Percentiles rank a stretch among this genome's conserved stretches.
Conservation (phyloP, 805 yeast genomes). For the Komagataella phaffii region DNA sequence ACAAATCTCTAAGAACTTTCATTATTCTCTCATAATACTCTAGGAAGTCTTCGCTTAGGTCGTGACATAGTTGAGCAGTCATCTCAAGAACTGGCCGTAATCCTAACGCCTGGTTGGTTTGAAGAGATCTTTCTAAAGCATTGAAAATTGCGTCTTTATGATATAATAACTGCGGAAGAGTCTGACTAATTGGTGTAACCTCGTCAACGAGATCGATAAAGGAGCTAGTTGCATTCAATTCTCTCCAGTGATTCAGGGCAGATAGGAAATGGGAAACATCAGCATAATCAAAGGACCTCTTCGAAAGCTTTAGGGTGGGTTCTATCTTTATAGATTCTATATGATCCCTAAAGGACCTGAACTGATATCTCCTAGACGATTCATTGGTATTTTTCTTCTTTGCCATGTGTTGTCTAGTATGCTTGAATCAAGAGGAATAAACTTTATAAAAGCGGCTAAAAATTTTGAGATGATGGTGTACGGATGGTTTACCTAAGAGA, state of each 20-base stretch:
- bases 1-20: conserved; percentile 31
- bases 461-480: background rate
- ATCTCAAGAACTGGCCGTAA: conserved; percentile 74
- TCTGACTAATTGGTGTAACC: conserved; percentile 41
- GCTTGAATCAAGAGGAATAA: background rate
- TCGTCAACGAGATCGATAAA: conserved; percentile 52
- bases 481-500: background rate
- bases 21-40: conserved; percentile 44
- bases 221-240: conserved; percentile 62
- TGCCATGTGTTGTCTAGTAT: conserved; percentile 10
- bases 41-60: conserved; percentile 83
- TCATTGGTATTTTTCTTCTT: conserved; percentile 33
- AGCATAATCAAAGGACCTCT: conserved; percentile 54
- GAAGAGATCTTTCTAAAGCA: conserved; percentile 24
- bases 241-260: conserved; percentile 77
- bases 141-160: conserved; percentile 50
- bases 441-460: background rate
- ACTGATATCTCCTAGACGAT: conserved; percentile 46
- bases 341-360: conserved; percentile 69
- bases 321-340: conserved; percentile 77
- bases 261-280: conserved; percentile 71
- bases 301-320: conserved; percentile 38
- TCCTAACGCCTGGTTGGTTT: conserved; percentile 51
- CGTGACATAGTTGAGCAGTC: conserved; percentile 78
- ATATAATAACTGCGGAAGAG: conserved; percentile 70